phyloP scores from a whole-genome alignment of 2,329 filamentous ascomycete species.

The Dendryphion nanum region DNA sequence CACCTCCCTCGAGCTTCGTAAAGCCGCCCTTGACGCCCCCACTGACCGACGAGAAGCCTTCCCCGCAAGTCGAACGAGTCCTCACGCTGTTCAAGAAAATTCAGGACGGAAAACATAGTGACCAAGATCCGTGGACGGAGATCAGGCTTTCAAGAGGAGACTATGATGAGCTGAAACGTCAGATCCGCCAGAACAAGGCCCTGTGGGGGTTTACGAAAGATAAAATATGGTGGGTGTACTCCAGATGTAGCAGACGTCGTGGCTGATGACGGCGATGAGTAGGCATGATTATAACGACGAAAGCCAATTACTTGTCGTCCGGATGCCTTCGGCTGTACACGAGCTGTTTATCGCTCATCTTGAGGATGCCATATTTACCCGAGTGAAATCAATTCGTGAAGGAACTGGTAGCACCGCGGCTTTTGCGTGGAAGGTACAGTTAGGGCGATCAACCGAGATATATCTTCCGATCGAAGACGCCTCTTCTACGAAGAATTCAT shows the following conservation, averaged over 20 bases:
- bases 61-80: constrained; percentile 11
- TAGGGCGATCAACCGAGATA: constrained; percentile 16
- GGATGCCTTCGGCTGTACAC: constrained; percentile 20
- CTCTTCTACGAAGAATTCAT: constrained; percentile 12
- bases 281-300: constrained; percentile 20
- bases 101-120: constrained; percentile 12
- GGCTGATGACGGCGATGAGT: background rate
- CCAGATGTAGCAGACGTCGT: background rate
- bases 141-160: constrained; percentile 17
- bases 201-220: constrained; percentile 14
- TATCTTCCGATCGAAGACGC: constrained; percentile 9
- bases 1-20: too few relatives aligned
- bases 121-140: constrained; percentile 10
- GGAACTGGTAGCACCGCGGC: constrained; percentile 11
- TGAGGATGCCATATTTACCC: constrained; percentile 16
- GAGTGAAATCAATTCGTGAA: constrained; percentile 16
- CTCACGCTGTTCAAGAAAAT: constrained; percentile 18
- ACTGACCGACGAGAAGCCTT: constrained; percentile 16
- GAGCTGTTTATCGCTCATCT: constrained; percentile 15
- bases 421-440: constrained; percentile 20
- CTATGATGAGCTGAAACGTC: constrained; percentile 12
- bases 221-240: constrained; percentile 14
- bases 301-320: constrained; percentile 11
- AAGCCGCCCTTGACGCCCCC: constrained; percentile 20
- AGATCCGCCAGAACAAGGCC: constrained; percentile 10